Conservation (phyloP, 331 rosid genomes). For the Dryas integrifolia region DNA sequence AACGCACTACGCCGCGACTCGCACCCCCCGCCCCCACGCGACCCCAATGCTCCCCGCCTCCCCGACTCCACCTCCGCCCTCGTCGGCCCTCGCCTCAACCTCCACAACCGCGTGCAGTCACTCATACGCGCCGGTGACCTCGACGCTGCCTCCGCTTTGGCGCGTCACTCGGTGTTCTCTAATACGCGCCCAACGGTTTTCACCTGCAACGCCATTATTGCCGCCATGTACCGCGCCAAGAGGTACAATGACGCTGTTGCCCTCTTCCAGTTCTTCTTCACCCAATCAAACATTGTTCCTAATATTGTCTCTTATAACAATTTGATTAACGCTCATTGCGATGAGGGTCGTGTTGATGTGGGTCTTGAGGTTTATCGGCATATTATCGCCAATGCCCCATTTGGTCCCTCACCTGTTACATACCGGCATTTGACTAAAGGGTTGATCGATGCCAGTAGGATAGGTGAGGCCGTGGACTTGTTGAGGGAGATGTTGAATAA, state of each 20-base stretch:
- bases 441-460: conserved; percentile 53
- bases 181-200: conserved; percentile 85
- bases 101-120: conserved; percentile 92
- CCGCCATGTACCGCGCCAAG: conserved; percentile 87
- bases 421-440: conserved; percentile 86
- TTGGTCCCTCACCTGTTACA: conserved; percentile 78
- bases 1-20: conserved; percentile 71
- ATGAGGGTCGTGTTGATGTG: conserved; percentile 75
- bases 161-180: conserved; percentile 80
- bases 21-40: conserved; percentile 51
- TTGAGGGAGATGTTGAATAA: conserved; percentile 85
- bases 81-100: conserved; percentile 80
- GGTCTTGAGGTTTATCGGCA: conserved; percentile 69
- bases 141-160: conserved; percentile 75
- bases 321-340: conserved; percentile 77
- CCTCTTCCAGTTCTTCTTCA: conserved; percentile 85
- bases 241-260: conserved; percentile 75
- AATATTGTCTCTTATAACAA: conserved; percentile 84
- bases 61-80: conserved; percentile 86
- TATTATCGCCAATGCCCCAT: conserved; percentile 65
- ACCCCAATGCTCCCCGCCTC: conserved; percentile 87
- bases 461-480: conserved; percentile 74
- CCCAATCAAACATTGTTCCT: conserved; percentile 77
- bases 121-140: conserved; percentile 90
- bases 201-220: conserved; percentile 92